Evolutionary conservation across 106 monocot species (phyloP), one percentile per base, ranked within the genome.

Genomic region (Allium sativum): DNA sequence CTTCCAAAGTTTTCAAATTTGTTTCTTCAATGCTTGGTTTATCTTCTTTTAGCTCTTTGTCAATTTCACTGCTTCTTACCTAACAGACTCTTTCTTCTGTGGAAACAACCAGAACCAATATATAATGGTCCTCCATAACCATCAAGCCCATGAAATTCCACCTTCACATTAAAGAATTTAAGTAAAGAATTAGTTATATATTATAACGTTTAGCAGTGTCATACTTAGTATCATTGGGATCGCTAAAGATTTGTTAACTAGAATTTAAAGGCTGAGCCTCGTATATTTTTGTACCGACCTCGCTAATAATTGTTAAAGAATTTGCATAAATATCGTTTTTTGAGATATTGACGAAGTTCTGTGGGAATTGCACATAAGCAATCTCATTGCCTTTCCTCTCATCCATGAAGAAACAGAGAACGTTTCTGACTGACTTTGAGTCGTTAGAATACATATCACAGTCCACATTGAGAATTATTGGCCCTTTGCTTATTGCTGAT

Each of bases 41-140:
- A 4, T 60, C 57, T 14, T 13, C 40, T 59, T 61, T 64, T 8
- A 52, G 21, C 60, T 64, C 81, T 18, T 57, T 73, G 45, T 62
- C 61, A 6, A 42, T 56, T 64, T 74, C 61, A 50, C 53, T 74
- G 20, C 10, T 60, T 79, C 40, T 21, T 60, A 3, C 89, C 89
- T 61, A 64, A 71, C 3, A 84, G 65, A 45, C 53, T 69, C 54
- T 77, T 70, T 70, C 89, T 76, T 58, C 81, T 78, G 51, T 81
- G 81, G 64, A 89, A 89, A 53, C 89, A 84, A 10, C 89, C 89
- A 3, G 89, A 64, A 8, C 89, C 89, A 7, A 81, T 65, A 40
- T 84, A 89, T 10, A 69, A 47, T 8, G 78, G 70, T 12, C 84
- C 89, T 74, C 81, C 89, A 43, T 52, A 21, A 7, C 64, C 68